Conservation (phyloP, 179 eudicot genomes). For the Monotropa hypopitys region DNA sequence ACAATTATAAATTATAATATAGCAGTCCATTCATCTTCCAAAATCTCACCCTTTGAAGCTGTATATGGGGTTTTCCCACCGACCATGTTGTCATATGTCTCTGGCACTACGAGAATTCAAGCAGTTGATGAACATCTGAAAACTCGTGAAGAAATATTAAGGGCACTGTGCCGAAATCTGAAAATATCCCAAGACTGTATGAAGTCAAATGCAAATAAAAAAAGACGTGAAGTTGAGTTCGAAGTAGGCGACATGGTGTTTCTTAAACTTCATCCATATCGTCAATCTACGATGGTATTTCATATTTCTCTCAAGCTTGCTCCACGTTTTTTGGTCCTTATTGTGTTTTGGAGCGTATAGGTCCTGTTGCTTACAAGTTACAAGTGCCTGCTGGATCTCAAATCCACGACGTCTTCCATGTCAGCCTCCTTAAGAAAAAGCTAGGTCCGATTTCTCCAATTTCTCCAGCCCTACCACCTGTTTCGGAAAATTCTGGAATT, state of each 20-base stretch:
- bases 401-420: neutral
- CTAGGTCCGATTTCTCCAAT: neutral
- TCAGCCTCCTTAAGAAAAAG: neutral
- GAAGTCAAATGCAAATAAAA: neutral
- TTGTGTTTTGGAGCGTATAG: neutral
- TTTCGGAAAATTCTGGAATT: neutral
- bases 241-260: slow-evolving; percentile 4
- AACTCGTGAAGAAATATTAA: neutral
- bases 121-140: neutral
- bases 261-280: slow-evolving; percentile 8
- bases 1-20: neutral
- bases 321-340: neutral
- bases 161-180: neutral
- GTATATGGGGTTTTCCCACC: neutral
- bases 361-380: neutral
- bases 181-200: neutral
- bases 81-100: no score
- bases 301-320: neutral
- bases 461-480: neutral
- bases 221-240: neutral
- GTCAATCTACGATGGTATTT: neutral
- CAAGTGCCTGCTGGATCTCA: neutral
- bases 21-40: neutral
- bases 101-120: neutral
- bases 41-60: neutral